Evolutionary conservation across 305 asterid genomes (phyloP), one percentile per base, ranked within the genome.

Genomic region (Stenogyne calaminthoides): DNA sequence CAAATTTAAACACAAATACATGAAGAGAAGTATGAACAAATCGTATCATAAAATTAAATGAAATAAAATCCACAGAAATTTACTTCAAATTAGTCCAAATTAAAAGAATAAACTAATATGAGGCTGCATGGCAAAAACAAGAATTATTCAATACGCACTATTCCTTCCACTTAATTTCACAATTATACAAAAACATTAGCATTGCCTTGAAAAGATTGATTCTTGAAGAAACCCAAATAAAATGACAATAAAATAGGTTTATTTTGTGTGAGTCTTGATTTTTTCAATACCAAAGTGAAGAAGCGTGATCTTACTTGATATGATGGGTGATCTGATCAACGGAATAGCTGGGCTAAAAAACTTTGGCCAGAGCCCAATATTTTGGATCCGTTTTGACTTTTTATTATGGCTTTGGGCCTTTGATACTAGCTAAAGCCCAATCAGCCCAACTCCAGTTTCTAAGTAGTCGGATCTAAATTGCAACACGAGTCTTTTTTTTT

Each of bases 191-290:
- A 65, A 55, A 66, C 10, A 14, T n/a, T 34, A 34, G 20, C 20
- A 9, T 68, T 60, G 69, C 71, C 75, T 52, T 51, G 67, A 76
- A 59, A 69, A 9, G 7, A 75, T 32, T 59, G 64, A 75, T 59
- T 67, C 10, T 49, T 40, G 63, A 34, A 40, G 39, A 12, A 14
- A 47, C 49, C 63, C 79, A 59, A 37, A 7, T 12, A 14, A 47
- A 29, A 67, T 4, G 36, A 32, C 4, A 6, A 32, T 32, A 32
- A 32, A 32, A 4, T 32, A 32, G 36, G 36, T 27, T 27, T 27
- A 2, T 27, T 27, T 27, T 3, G 29, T 27, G 32, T 27, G 32
- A 27, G 2, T 32, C 7, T 32, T 32, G 36, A 32, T 25, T 3
- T 25, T n/a, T n/a, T n/a, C n/a, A 32, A 32, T 32, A 1, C 4